Evolutionary conservation across 441 rosid species (phyloP).

Genomic region (Populus trichocarpa): DNA sequence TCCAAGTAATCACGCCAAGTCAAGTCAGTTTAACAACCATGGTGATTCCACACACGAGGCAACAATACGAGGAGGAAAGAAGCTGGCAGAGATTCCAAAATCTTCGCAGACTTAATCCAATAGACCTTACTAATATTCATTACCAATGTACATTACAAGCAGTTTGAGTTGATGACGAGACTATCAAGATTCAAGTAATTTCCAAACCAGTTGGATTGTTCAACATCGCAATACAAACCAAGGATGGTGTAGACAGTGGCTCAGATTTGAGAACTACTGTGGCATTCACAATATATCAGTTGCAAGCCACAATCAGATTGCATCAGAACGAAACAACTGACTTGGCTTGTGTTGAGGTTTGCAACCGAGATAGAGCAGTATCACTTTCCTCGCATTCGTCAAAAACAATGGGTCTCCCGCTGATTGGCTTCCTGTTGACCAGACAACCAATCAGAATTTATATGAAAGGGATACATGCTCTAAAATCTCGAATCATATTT

Average conservation of each 20-base stretch:
- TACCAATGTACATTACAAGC: no score
- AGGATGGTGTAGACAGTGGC: background rate
- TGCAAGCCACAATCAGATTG: background rate
- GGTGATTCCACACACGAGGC: background rate
- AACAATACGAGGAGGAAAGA: background rate
- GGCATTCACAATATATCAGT: constrained; percentile 6
- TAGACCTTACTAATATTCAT: no score
- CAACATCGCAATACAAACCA: background rate
- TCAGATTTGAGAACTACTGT: background rate
- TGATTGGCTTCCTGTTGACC: constrained; percentile 39
- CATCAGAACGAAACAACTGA: constrained; percentile 57
- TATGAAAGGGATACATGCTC: background rate
- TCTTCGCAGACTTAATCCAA: background rate
- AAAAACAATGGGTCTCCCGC: constrained; percentile 29
- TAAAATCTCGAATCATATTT: no score
- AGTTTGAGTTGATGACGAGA: background rate
- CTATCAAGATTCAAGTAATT: background rate
- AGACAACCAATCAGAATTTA: background rate
- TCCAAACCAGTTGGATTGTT: background rate
- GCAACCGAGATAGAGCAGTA: constrained; percentile 54
- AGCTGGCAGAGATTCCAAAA: background rate
- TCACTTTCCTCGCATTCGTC: constrained; percentile 60
- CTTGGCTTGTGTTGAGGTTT: constrained; percentile 42
- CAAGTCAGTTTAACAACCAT: no score
- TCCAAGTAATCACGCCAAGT: no score